Base-by-base conservation (phyloP, 805 yeast genomes). In the Blastobotrys mokoenaii region DNA sequence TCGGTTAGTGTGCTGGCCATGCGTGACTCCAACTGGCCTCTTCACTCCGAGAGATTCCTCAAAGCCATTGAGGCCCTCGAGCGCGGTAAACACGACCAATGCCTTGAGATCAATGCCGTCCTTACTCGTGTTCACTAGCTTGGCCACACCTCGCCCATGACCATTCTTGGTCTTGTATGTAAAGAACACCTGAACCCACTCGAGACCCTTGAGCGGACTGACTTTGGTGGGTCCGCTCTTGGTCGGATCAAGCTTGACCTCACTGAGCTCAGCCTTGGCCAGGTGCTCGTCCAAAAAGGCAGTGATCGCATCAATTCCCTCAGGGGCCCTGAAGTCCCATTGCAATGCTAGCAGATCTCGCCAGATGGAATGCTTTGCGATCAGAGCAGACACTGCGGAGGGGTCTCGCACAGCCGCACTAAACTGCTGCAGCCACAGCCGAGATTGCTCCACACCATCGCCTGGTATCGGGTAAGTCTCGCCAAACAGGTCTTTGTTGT, bases 91-190 rank as follows among this genome's bases (percentile, higher is more conserved):
- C 25, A 51, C 43, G n/a, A 43, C 22, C 25, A 38, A 49, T 22
- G 53, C 53, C 32, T 27, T 22, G 40, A 40, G 36, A 30, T 50
- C 41, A 10, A n/a, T 15, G 31, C 34, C 43, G 16, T 35, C 45
- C 25, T 39, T 41, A 5, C 15, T 31, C 1, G 43, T 20, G 16
- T 31, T 44, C 34, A 51, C 39, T 35, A 52, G 38, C 30, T 41
- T 34, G 30, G 37, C 54, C n/a, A 49, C 35, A 12, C 45, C 54
- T 11, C 36, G 29, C 22, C 44, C 41, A 6, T 44, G 34, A 15
- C 57, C 57, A 29, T 50, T 25, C 11, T 41, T 31, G 18, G 51
- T 43, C 9, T 36, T 25, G 30, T 51, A 53, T 5, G 43, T 40
- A 44, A 53, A 51, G 20, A 14, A 34, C 22, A 34, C 20, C 18